Evolutionary conservation across 1,284 basidiomycete species (phyloP).

Genomic region (Tilletia caries): DNA sequence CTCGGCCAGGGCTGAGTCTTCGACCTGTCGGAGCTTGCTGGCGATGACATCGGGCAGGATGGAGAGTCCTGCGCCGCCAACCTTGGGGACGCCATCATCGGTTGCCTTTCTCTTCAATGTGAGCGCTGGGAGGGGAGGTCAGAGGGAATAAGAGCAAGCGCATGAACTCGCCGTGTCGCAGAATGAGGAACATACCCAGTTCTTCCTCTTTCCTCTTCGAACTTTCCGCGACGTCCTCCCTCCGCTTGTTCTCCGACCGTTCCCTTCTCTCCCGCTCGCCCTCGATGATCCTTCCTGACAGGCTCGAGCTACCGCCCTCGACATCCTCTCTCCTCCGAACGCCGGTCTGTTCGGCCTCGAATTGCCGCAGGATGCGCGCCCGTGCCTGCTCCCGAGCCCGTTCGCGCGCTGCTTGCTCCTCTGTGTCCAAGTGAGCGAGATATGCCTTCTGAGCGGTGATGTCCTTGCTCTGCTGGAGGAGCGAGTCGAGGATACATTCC

Average conservation of each 20-base stretch:
- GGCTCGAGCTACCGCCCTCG: neutral
- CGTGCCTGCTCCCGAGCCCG: slow-evolving; percentile 18
- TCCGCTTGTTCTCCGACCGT: neutral
- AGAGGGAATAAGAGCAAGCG: neutral
- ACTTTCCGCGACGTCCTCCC: neutral
- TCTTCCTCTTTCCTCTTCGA: neutral
- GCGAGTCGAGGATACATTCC: slow-evolving; percentile 23
- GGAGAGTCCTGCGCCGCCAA: neutral
- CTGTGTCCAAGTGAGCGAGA: slow-evolving; percentile 17
- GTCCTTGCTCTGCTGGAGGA: slow-evolving; percentile 21
- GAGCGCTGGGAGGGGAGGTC: neutral
- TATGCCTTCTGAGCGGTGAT: slow-evolving; percentile 12
- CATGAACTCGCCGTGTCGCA: neutral
- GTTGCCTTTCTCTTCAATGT: neutral
- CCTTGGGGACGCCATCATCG: neutral
- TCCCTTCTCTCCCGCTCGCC: neutral
- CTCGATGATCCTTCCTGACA: neutral
- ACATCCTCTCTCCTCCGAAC: neutral
- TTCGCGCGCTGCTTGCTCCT: slow-evolving; percentile 22
- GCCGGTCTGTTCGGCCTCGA: slow-evolving; percentile 9
- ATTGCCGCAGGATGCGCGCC: slow-evolving; percentile 3
- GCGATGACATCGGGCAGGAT: neutral
- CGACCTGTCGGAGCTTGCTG: slow-evolving; percentile 60
- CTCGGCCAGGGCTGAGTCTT: slow-evolving; percentile 72
- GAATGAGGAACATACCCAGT: no score